Evolutionary conservation across 1,284 basidiomycete genomes (phyloP).

Genomic region (Ganoderma multipileum): DNA sequence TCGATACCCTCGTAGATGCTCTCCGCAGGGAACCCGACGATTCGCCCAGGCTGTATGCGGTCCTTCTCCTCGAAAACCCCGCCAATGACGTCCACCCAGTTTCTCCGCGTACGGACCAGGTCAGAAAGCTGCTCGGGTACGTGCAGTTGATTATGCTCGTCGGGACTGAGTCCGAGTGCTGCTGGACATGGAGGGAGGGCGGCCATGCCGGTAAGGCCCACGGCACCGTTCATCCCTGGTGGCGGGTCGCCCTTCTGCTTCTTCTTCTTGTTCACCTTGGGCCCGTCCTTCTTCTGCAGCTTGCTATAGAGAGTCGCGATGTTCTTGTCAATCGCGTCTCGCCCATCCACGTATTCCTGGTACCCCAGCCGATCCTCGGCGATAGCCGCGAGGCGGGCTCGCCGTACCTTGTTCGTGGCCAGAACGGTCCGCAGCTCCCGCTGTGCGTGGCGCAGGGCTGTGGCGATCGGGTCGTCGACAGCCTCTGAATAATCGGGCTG

Average conservation of each 20-base stretch:
- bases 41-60: slow-evolving; percentile 64
- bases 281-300: slow-evolving; percentile 76
- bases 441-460: slow-evolving; percentile 89
- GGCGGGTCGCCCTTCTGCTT: slow-evolving; percentile 59
- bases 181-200: slow-evolving; percentile 60
- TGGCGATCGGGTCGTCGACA: slow-evolving; percentile 93
- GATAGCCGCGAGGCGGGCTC: slow-evolving; percentile 73
- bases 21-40: slow-evolving; percentile 75
- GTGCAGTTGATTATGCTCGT: slow-evolving; percentile 68
- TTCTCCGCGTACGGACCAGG: slow-evolving; percentile 71
- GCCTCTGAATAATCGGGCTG: slow-evolving; percentile 81
- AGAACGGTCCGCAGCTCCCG: slow-evolving; percentile 80
- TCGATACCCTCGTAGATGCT: slow-evolving; percentile 82
- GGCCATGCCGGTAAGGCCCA: slow-evolving; percentile 25
- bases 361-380: slow-evolving; percentile 91
- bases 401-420: slow-evolving; percentile 84
- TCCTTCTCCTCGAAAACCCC: slow-evolving; percentile 73
- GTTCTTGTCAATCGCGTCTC: slow-evolving; percentile 85
- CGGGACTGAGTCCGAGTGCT: slow-evolving; percentile 69
- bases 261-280: slow-evolving; percentile 74
- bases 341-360: slow-evolving; percentile 84
- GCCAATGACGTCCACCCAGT: slow-evolving; percentile 79
- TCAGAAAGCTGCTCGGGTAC: slow-evolving; percentile 77
- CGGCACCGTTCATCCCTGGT: slow-evolving; percentile 44
- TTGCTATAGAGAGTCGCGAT: slow-evolving; percentile 75